Base-by-base conservation (phyloP, 2,329 filamentous ascomycete species). In the Sclerotinia nivalis region DNA sequence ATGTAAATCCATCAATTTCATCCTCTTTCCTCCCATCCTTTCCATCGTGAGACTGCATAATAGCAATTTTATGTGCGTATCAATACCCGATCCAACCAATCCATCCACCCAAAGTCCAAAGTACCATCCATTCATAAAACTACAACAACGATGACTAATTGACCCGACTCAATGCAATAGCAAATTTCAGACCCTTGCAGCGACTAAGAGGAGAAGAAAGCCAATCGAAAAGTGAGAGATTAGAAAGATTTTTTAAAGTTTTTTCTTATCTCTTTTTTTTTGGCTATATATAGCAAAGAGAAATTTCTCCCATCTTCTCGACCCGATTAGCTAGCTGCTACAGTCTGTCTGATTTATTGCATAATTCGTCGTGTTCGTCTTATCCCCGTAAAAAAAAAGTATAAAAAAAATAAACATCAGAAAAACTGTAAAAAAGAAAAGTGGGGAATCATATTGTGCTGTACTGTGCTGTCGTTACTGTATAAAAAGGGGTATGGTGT, bases 361-460 rank as follows among this genome's bases (percentile, higher is more conserved):
- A 64, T 28, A 40, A 52, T 52, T 52, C 47, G 34, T 64, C 61
- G 47, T 52, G 65, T 50, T 49, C 55, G 28, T 60, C 31, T 62
- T 68, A 68, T 68, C 56, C 56, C 45, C 66, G 54, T 60, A 34
- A 54, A 37, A 50, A 58, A 62, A 68, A 50, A 43, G 31, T 15
- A n/a, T 43, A 28, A 45, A 62, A 37, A 64, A 64, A 7, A 25
- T 4, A 59, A 20, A 40, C n/a, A 50, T 31, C 58, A 49, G 58
- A 45, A 54, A 31, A 54, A 8, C 28, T n/a, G 12, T 22, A 15
- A 68, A 45, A 50, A 68, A 43, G 55, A 62, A 62, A 68, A 52
- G 55, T 62, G 66, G 66, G 66, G 66, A 68, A 68, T 68, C 55
- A 68, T 52, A 62, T 62, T 43, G 55, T 52, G 61, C n/a, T 64